Evolutionary conservation across 805 yeast species (phyloP).

Genomic region (Scheffersomyces stipitis): DNA sequence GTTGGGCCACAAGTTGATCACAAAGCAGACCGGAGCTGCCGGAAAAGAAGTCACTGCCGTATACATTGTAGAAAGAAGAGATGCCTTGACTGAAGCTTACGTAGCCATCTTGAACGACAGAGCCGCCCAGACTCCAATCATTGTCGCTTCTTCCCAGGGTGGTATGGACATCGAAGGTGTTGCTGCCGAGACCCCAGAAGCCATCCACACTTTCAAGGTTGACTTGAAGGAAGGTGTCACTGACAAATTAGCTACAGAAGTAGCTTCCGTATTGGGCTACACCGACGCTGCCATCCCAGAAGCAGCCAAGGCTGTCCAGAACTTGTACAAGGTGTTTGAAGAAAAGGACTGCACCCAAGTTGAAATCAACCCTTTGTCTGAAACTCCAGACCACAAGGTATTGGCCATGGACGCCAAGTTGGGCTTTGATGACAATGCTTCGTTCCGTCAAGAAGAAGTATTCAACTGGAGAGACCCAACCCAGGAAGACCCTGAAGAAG

Average conservation of each 20-base stretch:
- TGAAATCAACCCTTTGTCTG: conserved; percentile 97
- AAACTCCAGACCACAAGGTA: conserved; percentile 85
- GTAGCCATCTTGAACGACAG: conserved; percentile 95
- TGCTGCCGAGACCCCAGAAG: conserved; percentile 86
- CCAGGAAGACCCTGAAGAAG: conserved; percentile 98
- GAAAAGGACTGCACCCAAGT: conserved; percentile 97
- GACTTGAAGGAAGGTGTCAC: conserved; percentile 79
- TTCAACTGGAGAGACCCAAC: conserved; percentile 95
- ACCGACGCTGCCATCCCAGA: conserved; percentile 72
- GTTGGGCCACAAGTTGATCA: conserved; percentile 90
- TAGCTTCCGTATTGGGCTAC: conserved; percentile 83
- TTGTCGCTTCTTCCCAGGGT: conserved; percentile 96
- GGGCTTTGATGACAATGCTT: conserved; percentile 95
- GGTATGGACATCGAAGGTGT: conserved; percentile 99
- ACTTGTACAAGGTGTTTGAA: conserved; percentile 82
- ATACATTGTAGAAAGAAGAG: conserved; percentile 91
- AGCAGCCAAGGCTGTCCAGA: conserved; percentile 84
- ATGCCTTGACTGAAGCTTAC: conserved; percentile 93
- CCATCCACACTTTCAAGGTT: conserved; percentile 85
- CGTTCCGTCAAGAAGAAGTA: conserved; percentile 91
- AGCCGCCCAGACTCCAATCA: conserved; percentile 82
- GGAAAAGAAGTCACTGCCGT: conserved; percentile 98
- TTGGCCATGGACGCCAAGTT: conserved; percentile 99
- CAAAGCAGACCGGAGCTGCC: conserved; percentile 96
- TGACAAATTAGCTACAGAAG: conserved; percentile 67